Evolutionary conservation across 306 rosid species (phyloP).

Genomic region (Glycine soja): DNA sequence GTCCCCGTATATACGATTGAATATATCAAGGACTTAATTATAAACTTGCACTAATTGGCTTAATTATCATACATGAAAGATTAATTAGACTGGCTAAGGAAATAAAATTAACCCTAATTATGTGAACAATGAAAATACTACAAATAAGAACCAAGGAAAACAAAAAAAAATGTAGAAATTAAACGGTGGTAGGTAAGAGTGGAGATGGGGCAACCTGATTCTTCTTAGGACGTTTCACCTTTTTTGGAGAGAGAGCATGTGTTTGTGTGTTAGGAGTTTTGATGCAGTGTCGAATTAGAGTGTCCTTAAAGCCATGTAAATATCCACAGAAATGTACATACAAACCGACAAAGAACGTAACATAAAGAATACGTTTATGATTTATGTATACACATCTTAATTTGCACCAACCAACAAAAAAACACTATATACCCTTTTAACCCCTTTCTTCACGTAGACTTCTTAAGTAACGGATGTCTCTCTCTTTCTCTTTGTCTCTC

Average conservation of each 20-base stretch:
- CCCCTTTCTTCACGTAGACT: slow-evolving; percentile 61
- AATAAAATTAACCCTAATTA: slow-evolving; percentile 19
- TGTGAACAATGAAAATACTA: not conserved
- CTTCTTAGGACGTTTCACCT: slow-evolving; percentile 76
- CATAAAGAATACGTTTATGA: slow-evolving; percentile 24
- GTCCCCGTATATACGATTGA: slow-evolving; percentile 57
- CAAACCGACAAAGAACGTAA: slow-evolving; percentile 59
- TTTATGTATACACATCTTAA: not conserved
- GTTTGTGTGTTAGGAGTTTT: slow-evolving; percentile 49
- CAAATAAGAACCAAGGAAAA: not conserved
- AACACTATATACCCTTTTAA: slow-evolving; percentile 38
- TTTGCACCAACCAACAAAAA: slow-evolving; percentile 39
- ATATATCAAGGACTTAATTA: slow-evolving; percentile 34
- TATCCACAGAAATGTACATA: slow-evolving; percentile 47
- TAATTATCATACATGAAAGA: not conserved
- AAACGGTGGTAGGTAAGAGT: slow-evolving; percentile 66
- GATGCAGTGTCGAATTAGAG: slow-evolving; percentile 82
- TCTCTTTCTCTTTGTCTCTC: not conserved
- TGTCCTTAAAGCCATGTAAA: slow-evolving; percentile 65
- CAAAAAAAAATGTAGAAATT: not conserved
- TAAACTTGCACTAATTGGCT: not conserved
- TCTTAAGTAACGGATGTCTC: slow-evolving; percentile 53
- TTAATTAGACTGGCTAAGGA: slow-evolving; percentile 8
- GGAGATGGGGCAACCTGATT: slow-evolving; percentile 79
- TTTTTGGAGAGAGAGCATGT: slow-evolving; percentile 37